Evolutionary conservation across 176 grass and related monocot genomes (phyloP).

Genomic region (Oryza coarctata): DNA sequence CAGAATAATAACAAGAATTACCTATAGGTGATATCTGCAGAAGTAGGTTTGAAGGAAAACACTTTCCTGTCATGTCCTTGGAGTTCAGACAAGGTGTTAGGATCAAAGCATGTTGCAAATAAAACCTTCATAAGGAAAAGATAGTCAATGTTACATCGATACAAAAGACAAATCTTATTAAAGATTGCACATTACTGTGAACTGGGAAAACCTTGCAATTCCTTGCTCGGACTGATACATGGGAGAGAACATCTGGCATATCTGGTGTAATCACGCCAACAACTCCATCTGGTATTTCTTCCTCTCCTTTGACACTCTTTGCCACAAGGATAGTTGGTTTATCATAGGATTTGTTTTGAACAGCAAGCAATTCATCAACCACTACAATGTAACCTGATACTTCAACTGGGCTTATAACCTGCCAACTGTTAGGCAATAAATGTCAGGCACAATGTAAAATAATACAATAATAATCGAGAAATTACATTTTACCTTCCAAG

Average conservation of each 20-base stretch:
- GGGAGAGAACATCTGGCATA: slow-evolving; percentile 99
- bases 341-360: slow-evolving; percentile 84
- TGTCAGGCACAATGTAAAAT: slow-evolving; percentile 31
- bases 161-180: slow-evolving; percentile 13
- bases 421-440: slow-evolving; percentile 67
- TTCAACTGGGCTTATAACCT: slow-evolving; percentile 95
- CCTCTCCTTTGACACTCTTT: slow-evolving; percentile 95
- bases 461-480: slow-evolving; percentile 23
- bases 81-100: slow-evolving; percentile 58
- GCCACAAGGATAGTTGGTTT: slow-evolving; percentile 86
- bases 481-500: slow-evolving; percentile 73
- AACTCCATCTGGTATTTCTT: slow-evolving; percentile 92
- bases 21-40: slow-evolving; percentile 87
- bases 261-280: slow-evolving; percentile 93
- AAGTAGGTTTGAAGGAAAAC: slow-evolving; percentile 72
- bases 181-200: slow-evolving; percentile 8
- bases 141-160: background rate
- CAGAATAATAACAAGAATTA: slow-evolving; percentile 23
- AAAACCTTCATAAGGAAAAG: slow-evolving; percentile 61
- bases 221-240: slow-evolving; percentile 97
- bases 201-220: slow-evolving; percentile 80
- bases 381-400: slow-evolving; percentile 81
- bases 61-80: slow-evolving; percentile 70
- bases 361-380: slow-evolving; percentile 72
- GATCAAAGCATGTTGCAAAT: slow-evolving; percentile 92